Base-by-base conservation (phyloP, 106 monocot species). In the Gastrodia elata region DNA sequence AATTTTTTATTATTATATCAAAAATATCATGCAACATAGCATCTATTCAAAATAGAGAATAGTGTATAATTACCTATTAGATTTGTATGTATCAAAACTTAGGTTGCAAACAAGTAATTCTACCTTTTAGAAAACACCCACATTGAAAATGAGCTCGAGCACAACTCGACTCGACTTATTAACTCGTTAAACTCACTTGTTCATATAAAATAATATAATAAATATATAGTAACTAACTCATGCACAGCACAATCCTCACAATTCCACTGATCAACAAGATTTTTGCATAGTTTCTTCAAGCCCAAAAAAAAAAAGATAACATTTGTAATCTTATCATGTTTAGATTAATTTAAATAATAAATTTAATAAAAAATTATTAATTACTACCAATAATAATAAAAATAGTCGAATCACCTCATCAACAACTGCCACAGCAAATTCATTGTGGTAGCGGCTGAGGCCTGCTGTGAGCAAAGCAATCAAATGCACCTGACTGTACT, bases 371-470 rank as follows among this genome's bases (percentile, higher is more conserved):
- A 64, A 13, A 3, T 14, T 14, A 64, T 1, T 34, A 64, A 6
- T n/a, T 32, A 68, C 39, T 8, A 25, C 10, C 39, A 69, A 26
- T 69, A 73, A 35, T n/a, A n/a, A 64, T 15, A 42, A 49, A 74
- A 58, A 82, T 84, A n/a, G n/a, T n/a, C n/a, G n/a, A n/a, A n/a
- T 71, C 48, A 92, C 97, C 97, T 97, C 97, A 75, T 97, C 97
- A 3, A 97, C 90, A 41, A 97, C 86, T 55, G 93, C 87, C 16
- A 97, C 90, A 18, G 90, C 84, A 77, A 97, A 97, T 81, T 88
- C 93, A 82, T 91, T 85, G 64, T 97, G 97, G 78, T 93, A 88
- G 64, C 88, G 90, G 76, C 88, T 88, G 20, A 97, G 86, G 26
- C 93, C 93, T 39, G 86, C 93, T 58, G 93, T 88, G 34, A 97